Evolutionary conservation across 1,139 yeast species (phyloP).

Genomic region (Meyerozyma athensensis): DNA sequence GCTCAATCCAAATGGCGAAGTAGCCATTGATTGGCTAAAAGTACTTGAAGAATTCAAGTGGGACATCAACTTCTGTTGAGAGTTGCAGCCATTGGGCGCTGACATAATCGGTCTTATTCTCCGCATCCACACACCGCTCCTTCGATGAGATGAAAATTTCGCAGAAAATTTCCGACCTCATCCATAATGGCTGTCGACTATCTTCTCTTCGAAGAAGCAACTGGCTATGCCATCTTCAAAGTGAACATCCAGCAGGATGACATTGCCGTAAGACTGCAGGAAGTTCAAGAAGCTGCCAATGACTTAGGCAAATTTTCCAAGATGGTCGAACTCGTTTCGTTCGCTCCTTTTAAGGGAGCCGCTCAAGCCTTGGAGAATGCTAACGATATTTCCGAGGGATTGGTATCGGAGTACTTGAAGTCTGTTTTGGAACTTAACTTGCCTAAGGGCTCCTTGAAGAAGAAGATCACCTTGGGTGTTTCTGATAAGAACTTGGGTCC

Average conservation of each 20-base stretch:
- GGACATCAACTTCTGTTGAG: neutral
- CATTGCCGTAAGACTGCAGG: conserved; percentile 84
- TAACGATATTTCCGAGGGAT: conserved; percentile 95
- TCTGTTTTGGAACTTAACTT: conserved; percentile 84
- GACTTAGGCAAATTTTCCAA: conserved; percentile 89
- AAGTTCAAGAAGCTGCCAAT: conserved; percentile 87
- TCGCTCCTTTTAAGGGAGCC: conserved; percentile 98
- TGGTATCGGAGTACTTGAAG: conserved; percentile 88
- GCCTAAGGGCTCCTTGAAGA: conserved; percentile 78
- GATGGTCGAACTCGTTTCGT: conserved; percentile 87
- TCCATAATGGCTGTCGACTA: conserved; percentile 66
- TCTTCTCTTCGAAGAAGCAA: conserved; percentile 95
- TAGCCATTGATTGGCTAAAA: conserved; percentile 10
- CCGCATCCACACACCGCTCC: neutral
- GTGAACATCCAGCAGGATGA: conserved; percentile 93
- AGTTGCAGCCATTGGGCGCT: neutral
- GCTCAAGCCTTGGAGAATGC: conserved; percentile 99
- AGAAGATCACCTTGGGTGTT: conserved; percentile 70
- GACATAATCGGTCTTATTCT: neutral
- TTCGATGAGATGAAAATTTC: conserved; percentile 6
- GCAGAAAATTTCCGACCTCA: conserved; percentile 1
- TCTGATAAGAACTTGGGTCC: conserved; percentile 97
- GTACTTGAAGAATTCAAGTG: conserved; percentile 1
- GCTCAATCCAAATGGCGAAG: conserved; percentile 32
- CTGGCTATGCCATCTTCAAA: conserved; percentile 96